Base-by-base conservation (phyloP, 176 grass and related monocot genomes). In the Lolium perenne region DNA sequence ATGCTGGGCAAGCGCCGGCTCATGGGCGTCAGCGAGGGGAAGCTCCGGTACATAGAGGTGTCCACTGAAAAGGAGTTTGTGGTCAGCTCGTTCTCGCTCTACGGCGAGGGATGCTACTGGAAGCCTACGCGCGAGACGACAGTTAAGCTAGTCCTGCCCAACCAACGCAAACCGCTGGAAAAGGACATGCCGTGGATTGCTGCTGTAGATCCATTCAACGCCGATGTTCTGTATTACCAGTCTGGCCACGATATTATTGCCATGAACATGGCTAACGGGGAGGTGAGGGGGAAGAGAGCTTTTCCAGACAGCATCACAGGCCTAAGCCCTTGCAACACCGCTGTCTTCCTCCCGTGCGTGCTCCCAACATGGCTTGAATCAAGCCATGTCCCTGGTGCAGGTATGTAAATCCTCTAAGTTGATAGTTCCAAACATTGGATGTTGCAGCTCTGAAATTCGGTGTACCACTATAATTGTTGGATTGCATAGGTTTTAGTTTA, bases 321-420 rank as follows among this genome's bases (percentile, higher is more conserved):
- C 4, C 50, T 14, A 20, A 40, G 4, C 0, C 16, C 17, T 35
- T 10, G 25, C 62, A 12, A 13, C 2, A 1, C 6, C 7, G 15
- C 13, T 35, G 16, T 7, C 32, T 15, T 66, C 18, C 13, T 70
- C 23, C 63, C 62, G 5, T 69, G 50, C 65, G 9, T 57, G 15
- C 63, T 86, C 49, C 75, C 76, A 60, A 41, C 15, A 13, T 71
- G 76, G 63, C 38, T 86, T 32, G 51, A 13, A 48, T 80, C 84
- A 49, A 59, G 38, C 40, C 20, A 13, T 10, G 68, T 86, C 16
- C 84, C 84, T 47, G 8, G 21, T 67, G 4, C 47, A 86, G 62
- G 74, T 86, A 50, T 12, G 14, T 21, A 21, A 9, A 40, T 72
- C 41, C 69, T 47, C 43, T 6, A 3, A 72, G 38, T 46, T 72